phyloP scores from a whole-genome alignment of 2,329 filamentous ascomycete genomes.

The Aphanoascus verrucosus region DNA sequence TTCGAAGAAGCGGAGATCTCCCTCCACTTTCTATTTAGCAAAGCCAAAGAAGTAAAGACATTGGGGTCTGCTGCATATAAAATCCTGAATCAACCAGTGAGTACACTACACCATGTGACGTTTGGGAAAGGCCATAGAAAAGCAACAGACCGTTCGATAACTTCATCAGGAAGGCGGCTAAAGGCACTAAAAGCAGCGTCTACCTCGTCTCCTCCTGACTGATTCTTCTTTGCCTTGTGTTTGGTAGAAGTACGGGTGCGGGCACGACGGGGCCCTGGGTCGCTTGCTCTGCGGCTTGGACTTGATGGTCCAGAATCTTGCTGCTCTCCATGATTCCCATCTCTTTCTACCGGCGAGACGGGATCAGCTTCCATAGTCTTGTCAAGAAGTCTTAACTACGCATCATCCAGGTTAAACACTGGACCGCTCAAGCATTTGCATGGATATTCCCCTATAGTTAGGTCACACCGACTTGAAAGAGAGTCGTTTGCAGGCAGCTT shows the following conservation, averaged over 20 bases:
- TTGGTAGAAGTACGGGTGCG: not conserved
- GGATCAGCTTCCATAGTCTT: conserved; percentile 16
- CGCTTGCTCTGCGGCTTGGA: not conserved
- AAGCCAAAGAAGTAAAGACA: conserved; percentile 37
- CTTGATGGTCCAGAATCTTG: not conserved
- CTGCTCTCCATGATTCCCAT: conserved; percentile 11
- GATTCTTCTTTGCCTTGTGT: not conserved
- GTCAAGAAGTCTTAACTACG: conserved; percentile 2
- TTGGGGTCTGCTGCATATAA: conserved; percentile 39
- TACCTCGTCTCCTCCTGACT: not conserved
- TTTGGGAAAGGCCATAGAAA: not conserved
- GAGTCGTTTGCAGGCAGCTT: not conserved
- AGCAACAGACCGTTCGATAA: conserved; percentile 16
- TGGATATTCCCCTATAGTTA: not conserved
- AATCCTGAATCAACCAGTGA: conserved; percentile 28
- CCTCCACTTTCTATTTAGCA: conserved; percentile 39
- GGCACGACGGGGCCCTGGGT: not conserved
- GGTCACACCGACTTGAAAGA: not conserved
- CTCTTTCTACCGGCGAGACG: conserved; percentile 6
- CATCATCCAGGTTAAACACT: conserved; percentile 10
- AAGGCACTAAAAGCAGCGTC: conserved; percentile 2
- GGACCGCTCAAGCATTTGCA: not conserved
- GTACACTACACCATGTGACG: not conserved
- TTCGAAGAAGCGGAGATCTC: conserved; percentile 32
- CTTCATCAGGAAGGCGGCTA: conserved; percentile 8